Base-by-base conservation (phyloP, 371 early-diverging fungal genomes). In the Mucor sp. region DNA sequence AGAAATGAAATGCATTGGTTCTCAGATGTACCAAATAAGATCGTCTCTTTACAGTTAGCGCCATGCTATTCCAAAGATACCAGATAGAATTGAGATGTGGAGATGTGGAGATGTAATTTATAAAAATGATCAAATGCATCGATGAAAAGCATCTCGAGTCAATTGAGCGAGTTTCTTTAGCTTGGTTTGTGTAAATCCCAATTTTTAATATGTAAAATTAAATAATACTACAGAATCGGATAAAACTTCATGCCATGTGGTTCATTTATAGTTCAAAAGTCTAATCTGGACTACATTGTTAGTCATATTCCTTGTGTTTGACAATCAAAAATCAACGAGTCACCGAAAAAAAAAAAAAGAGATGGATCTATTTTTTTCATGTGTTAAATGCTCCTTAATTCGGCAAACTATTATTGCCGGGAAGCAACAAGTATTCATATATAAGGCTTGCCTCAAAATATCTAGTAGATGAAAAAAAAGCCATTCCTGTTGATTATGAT, bases 11-110 rank as follows among this genome's bases (percentile, higher is more conserved):
- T 41, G 53, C 23, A 53, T 53, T 53, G 53, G 25, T 53, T 53
- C 53, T 53, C 53, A 53, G 53, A 53, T 53, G 53, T 15, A 27
- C 53, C 53, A 53, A 53, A 53, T 27, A 53, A 53, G 53, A 53
- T 53, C 6, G 53, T 19, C 53, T 53, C 15, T 53, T 53, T 53
- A 27, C 53, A 53, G 53, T 53, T 53, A 53, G 53, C 27, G 53
- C 53, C 25, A 53, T 53, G 53, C 48, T 48, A 48, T 48, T 48
- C 21, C 48, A 48, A 8, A n/a, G 48, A 48, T 48, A 48, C 23
- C 48, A 48, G 48, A 23, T 48, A 48, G 23, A 48, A 41, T 41
- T 48, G 19, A 48, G 48, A 21, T 23, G 48, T 48, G 23, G 48
- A 48, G 48, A 48, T 41, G 9, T 41, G 11, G 11, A 41, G 30